These are phyloP conservation scores for Nemania bipapillata DNA, from an alignment of 2,329 filamentous ascomycete genomes.

Conservation along the genomic window DNA sequence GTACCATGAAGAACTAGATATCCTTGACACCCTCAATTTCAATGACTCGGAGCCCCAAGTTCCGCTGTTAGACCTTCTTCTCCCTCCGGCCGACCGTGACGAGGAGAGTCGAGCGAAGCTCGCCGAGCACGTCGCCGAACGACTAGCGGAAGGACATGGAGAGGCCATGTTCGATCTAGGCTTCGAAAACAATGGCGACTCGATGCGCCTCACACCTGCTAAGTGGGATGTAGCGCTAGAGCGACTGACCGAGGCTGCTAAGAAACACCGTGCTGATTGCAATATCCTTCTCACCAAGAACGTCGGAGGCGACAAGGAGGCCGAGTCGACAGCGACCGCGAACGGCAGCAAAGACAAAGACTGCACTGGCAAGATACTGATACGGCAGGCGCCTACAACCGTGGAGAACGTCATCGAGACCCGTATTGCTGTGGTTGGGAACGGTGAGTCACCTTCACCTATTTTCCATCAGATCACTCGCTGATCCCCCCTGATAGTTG, in stretches of 20 bases:
- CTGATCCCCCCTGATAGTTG: conserved; percentile 65
- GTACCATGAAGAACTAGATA: conserved; percentile 90
- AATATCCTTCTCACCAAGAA: conserved; percentile 89
- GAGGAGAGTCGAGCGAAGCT: conserved; percentile 73
- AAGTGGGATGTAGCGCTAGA: conserved; percentile 80
- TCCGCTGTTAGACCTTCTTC: conserved; percentile 79
- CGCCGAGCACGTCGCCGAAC: conserved; percentile 70
- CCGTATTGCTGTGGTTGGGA: conserved; percentile 94
- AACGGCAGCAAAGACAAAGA: conserved; percentile 72
- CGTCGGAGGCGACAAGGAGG: conserved; percentile 80
- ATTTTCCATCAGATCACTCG: not conserved
- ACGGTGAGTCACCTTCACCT: conserved; percentile 66
- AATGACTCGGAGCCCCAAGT: conserved; percentile 75
- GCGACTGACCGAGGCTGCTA: conserved; percentile 73
- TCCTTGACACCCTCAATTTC: conserved; percentile 81
- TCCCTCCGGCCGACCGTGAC: conserved; percentile 63
- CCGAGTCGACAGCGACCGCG: conserved; percentile 60
- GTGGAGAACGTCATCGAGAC: conserved; percentile 94
- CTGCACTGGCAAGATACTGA: conserved; percentile 85
- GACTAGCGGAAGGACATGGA: conserved; percentile 84
- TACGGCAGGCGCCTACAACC: conserved; percentile 77
- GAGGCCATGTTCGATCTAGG: conserved; percentile 93
- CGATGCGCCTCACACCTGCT: conserved; percentile 77
- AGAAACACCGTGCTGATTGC: conserved; percentile 75
- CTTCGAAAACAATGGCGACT: conserved; percentile 87